A percentile compares a stretch with the other conserved stretches of the same genome.
phyloP scores from a whole-genome alignment of 306 rosid genomes.

The Lotus japonicus region DNA sequence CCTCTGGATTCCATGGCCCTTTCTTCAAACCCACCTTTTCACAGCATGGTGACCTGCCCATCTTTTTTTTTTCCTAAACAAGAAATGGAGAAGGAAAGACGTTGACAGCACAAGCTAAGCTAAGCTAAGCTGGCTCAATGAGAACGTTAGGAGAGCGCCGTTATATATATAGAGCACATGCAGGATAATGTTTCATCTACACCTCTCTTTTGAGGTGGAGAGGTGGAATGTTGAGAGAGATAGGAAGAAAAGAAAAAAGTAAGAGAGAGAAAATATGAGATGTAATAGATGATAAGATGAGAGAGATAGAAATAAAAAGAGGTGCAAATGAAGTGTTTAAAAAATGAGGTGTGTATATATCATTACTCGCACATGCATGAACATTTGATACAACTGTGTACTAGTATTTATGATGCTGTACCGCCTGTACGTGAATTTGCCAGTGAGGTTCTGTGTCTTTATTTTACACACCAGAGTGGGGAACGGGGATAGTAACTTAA shows the following conservation, averaged over 20 bases:
- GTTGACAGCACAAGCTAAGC: not conserved
- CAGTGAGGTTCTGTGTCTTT: slow-evolving; percentile 9
- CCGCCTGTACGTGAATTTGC: not conserved
- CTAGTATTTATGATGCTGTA: not conserved
- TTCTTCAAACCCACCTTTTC: slow-evolving; percentile 43
- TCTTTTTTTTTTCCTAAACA: not conserved
- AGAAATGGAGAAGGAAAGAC: too few relatives aligned
- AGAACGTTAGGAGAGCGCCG: not conserved
- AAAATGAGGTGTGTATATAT: too few relatives aligned
- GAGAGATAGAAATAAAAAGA: too few relatives aligned
- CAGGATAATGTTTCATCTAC: too few relatives aligned
- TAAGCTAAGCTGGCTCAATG: slow-evolving; percentile 8
- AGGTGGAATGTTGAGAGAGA: too few relatives aligned
- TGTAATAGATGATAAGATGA: too few relatives aligned
- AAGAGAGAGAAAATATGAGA: too few relatives aligned
- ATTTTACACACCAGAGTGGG: not conserved
- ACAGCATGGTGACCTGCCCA: slow-evolving; percentile 55
- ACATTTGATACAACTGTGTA: not conserved
- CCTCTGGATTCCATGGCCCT: slow-evolving; percentile 61
- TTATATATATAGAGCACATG: slow-evolving; percentile 10
- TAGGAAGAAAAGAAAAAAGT: too few relatives aligned
- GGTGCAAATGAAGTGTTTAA: too few relatives aligned
- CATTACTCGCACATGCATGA: too few relatives aligned
- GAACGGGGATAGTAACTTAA: not conserved
- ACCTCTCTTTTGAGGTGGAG: too few relatives aligned